phyloP scores from a whole-genome alignment of 768 basidiomycete genomes.

The Phylloporus scabripes region DNA sequence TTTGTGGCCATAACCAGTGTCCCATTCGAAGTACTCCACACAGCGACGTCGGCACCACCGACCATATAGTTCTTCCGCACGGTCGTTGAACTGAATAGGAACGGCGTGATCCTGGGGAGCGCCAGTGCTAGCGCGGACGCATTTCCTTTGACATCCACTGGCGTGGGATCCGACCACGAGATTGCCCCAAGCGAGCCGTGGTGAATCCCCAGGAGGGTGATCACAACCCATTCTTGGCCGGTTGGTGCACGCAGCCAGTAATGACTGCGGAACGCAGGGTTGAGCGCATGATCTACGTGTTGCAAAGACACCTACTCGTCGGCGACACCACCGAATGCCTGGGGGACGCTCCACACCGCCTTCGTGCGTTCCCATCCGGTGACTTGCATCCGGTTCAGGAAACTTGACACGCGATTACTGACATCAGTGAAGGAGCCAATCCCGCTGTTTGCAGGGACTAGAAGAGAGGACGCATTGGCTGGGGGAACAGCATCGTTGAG shows the following conservation, averaged over 20 bases:
- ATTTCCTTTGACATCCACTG: slow-evolving; percentile 47
- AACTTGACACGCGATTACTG: slow-evolving; percentile 60
- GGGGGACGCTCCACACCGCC: slow-evolving; percentile 73
- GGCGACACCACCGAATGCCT: slow-evolving; percentile 56
- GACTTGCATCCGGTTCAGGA: slow-evolving; percentile 47
- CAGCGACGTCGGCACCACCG: slow-evolving; percentile 43
- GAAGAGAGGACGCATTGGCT: slow-evolving; percentile 11
- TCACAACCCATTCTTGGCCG: slow-evolving; percentile 61
- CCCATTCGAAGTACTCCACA: slow-evolving; percentile 42
- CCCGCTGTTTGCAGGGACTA: slow-evolving; percentile 21
- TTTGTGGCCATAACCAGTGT: slow-evolving; percentile 50
- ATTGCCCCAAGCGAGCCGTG: slow-evolving; percentile 56
- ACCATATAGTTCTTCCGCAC: slow-evolving; percentile 38
- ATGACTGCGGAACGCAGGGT: slow-evolving; percentile 22
- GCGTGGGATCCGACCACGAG: slow-evolving; percentile 50
- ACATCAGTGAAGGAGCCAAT: slow-evolving; percentile 54
- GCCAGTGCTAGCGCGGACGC: slow-evolving; percentile 45
- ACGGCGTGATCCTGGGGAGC: slow-evolving; percentile 42
- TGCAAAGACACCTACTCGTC: slow-evolving; percentile 26
- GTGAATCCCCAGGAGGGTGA: slow-evolving; percentile 62
- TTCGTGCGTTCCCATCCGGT: slow-evolving; percentile 65
- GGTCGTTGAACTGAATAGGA: slow-evolving; percentile 40
- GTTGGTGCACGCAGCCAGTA: slow-evolving; percentile 62
- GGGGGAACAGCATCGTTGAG: slow-evolving; percentile 25
- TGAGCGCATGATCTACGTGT: not conserved